Evolutionary conservation across 164 flowering plant species (phyloP), one percentile per base, ranked within the genome.

Genomic region (Vitis riparia): DNA sequence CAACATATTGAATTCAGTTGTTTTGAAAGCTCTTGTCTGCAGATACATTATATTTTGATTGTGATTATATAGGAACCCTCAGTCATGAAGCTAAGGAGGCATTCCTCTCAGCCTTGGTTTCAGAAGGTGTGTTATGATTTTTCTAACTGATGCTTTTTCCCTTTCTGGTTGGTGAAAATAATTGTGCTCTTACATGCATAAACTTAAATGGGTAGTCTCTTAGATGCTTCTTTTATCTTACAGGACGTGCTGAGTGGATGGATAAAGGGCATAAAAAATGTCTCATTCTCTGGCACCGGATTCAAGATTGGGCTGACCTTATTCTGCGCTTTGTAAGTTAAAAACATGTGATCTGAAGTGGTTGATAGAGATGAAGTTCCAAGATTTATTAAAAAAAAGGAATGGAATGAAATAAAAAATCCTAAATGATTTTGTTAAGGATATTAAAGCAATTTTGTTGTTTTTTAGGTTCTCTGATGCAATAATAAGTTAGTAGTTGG

Each of bases 191-290:
- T 49, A 55, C 23, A 58, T 23, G 12, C 10, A 16, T 3, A 60
- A 4, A 30, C 12, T 65, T 57, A 44, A 63, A 14, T 19, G 11
- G 15, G 27, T 51, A 69, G 23, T 11, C 44, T 27, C 19, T 70
- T n/a, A 59, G 27, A 11, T 62, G 51, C 55, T 44, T 17, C 66
- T 68, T 12, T 70, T 55, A 10, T 76, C 60, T 32, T 65, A 50
- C 73, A 95, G 98, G 97, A 30, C 97, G 98, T 30, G 98, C 97
- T 11, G 99, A 92, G 77, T 93, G 99, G 99, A 76, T 92, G 79
- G 98, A 96, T 75, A 96, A 93, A 85, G 90, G 94, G 64, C 98
- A 86, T 65, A 88, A 84, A 69, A 93, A 86, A 77, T 96, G 97
- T 75, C 89, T 93, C 32, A 83, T 93, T 19, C 91, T 96, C 19